Evolutionary conservation across 495 filamentous ascomycete genomes (phyloP).

Genomic region (Daldinia loculata): DNA sequence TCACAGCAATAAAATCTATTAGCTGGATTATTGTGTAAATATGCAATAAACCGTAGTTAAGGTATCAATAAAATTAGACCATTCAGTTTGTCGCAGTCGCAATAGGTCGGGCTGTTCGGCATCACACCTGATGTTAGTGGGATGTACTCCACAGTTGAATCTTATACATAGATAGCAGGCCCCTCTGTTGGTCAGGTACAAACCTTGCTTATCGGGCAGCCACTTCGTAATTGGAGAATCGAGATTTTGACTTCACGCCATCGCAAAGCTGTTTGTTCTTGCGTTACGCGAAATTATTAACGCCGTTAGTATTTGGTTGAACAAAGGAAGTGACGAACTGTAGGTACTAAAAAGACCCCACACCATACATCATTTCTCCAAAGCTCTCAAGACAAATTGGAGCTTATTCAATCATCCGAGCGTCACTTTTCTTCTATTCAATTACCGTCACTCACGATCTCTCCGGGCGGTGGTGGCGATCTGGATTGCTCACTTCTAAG

Average conservation of each 20-base stretch:
- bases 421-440: conserved; percentile 28
- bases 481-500: conserved; percentile 21
- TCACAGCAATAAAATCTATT: not conserved
- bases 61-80: not conserved
- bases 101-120: not conserved
- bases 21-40: not conserved
- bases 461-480: conserved; percentile 24
- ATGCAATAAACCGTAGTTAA: not conserved
- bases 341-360: conserved; percentile 33
- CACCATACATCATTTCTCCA: conserved; percentile 24
- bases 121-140: conserved; percentile 22
- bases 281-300: conserved; percentile 18
- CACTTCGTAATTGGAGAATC: conserved; percentile 19
- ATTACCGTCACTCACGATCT: conserved; percentile 22
- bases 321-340: conserved; percentile 27
- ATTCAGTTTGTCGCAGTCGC: not conserved
- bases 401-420: conserved; percentile 32
- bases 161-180: conserved; percentile 12
- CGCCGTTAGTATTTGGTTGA: not conserved
- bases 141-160: conserved; percentile 35
- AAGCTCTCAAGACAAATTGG: conserved; percentile 14
- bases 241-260: conserved; percentile 30
- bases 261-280: conserved; percentile 27
- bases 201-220: conserved; percentile 31
- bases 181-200: conserved; percentile 13